Evolutionary conservation across 257 asterid species (phyloP), one percentile per base, ranked within the genome.

Genomic region (Plantago major): DNA sequence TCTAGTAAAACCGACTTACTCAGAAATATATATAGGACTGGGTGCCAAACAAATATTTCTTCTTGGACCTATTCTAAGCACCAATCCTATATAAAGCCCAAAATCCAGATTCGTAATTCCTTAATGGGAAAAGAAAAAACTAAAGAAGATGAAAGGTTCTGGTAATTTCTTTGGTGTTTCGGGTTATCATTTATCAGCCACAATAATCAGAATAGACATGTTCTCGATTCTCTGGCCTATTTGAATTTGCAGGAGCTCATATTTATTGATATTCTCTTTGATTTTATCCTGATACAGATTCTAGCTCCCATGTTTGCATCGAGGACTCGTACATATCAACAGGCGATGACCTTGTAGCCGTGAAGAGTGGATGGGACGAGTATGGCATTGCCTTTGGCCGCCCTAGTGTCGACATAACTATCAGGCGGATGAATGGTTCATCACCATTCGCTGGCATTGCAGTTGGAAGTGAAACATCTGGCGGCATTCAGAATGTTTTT

Each of bases 391-490:
- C 87, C 15, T 83, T 65, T 30, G 69, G 60, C 46, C 84, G 70
- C 16, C 90, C 84, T 4, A 77, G 82, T 58, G 68, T 46, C 11
- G 68, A 63, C 47, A 77, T 79, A 65, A 78, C 82, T 65, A 79
- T 91, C 62, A 72, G 98, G 49, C 77, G 96, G 45, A 55, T 91
- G 10, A 78, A 77, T 0, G 95, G 95, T 26, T 86, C 95, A 14
- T 84, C 95, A 6, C 84, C 95, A 0, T 91, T 77, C 58, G 86
- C 94, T 1, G 98, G 98, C 55, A 82, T 91, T 3, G 94, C 98
- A 10, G 79, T 91, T 16, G 96, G 96, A 45, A 91, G 98, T 33
- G 98, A 88, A 73, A 79, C 94, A 37, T 92, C 99, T 1, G 97
- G 99, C n/a, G 96, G 99, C 1, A 63, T 92, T 22, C 74, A 58